Conservation (phyloP, 257 asterid genomes). For the Ophiorrhiza pumila region DNA sequence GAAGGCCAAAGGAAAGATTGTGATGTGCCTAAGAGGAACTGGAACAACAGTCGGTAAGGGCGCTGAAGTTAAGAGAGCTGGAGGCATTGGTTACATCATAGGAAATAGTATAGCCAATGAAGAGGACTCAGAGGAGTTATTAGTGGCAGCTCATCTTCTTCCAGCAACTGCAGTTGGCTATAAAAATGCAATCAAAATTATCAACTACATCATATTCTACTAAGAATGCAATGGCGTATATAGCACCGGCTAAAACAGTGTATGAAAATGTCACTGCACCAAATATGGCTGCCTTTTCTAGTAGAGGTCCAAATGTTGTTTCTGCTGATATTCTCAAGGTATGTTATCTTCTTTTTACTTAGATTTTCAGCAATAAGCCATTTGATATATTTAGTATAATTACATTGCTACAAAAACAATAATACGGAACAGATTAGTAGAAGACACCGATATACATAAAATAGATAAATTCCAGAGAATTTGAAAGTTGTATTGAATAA, state of each 20-base stretch:
- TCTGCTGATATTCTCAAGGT: conserved; percentile 45
- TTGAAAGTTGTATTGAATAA: too few species aligned
- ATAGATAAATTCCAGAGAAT: too few species aligned
- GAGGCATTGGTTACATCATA: conserved; percentile 69
- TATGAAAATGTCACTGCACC: conserved; percentile 39
- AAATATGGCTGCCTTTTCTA: conserved; percentile 39
- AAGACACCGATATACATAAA: too few species aligned
- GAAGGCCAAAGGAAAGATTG: conserved; percentile 73
- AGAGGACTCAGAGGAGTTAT: conserved; percentile 26
- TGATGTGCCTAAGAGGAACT: conserved; percentile 68
- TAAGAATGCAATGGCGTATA: conserved; percentile 28
- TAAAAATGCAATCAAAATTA: conserved; percentile 21
- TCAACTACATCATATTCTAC: conserved; percentile 30
- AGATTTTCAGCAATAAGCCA: neutral
- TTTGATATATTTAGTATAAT: too few species aligned
- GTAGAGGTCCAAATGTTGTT: conserved; percentile 43
- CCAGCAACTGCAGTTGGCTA: conserved; percentile 44
- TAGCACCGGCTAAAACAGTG: conserved; percentile 27
- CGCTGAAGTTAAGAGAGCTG: conserved; percentile 83
- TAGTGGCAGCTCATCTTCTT: conserved; percentile 42
- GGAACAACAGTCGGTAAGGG: conserved; percentile 82
- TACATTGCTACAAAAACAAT: too few species aligned
- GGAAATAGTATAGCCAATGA: conserved; percentile 59
- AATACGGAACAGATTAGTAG: too few species aligned
- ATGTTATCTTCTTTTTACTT: neutral